Evolutionary conservation across 345 rosid species (phyloP).

Genomic region (Aegle marmelos): DNA sequence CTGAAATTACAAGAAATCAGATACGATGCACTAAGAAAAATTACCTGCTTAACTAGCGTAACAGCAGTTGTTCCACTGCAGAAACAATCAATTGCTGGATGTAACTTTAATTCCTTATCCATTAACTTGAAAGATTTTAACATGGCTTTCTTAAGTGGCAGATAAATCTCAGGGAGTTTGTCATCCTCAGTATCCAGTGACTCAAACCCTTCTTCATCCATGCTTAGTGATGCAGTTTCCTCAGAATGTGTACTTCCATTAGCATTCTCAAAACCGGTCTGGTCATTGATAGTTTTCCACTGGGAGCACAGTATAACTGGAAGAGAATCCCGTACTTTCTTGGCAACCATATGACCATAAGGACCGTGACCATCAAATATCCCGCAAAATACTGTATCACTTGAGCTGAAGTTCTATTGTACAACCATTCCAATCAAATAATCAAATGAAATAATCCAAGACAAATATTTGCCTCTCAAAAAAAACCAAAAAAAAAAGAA

Average conservation of each 20-base stretch:
- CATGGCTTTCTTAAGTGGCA: conserved; percentile 64
- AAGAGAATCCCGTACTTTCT: conserved; percentile 84
- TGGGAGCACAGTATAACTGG: conserved; percentile 58
- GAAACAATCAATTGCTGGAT: conserved; percentile 89
- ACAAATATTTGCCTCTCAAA: conserved; percentile 6
- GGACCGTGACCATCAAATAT: conserved; percentile 99
- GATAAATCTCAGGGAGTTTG: conserved; percentile 54
- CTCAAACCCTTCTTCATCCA: conserved; percentile 69
- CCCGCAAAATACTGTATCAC: conserved; percentile 77
- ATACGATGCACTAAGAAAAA: background rate
- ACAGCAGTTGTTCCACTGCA: conserved; percentile 98
- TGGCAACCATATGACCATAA: conserved; percentile 91
- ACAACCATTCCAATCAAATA: conserved; percentile 30
- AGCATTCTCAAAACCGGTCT: conserved; percentile 24
- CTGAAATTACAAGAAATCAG: background rate
- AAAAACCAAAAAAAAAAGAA: no score
- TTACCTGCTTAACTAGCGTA: conserved; percentile 83
- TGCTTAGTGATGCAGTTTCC: conserved; percentile 42
- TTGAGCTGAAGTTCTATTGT: conserved; percentile 65
- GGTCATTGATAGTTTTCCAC: conserved; percentile 47
- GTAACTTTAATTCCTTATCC: conserved; percentile 82
- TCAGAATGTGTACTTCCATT: conserved; percentile 33
- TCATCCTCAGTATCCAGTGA: conserved; percentile 46
- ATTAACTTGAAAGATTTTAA: conserved; percentile 74
- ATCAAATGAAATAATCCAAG: conserved; percentile 19